These are phyloP conservation scores for Penicillium riverlandense DNA, from an alignment of 495 filamentous ascomycete species.

Conservation along the genomic window DNA sequence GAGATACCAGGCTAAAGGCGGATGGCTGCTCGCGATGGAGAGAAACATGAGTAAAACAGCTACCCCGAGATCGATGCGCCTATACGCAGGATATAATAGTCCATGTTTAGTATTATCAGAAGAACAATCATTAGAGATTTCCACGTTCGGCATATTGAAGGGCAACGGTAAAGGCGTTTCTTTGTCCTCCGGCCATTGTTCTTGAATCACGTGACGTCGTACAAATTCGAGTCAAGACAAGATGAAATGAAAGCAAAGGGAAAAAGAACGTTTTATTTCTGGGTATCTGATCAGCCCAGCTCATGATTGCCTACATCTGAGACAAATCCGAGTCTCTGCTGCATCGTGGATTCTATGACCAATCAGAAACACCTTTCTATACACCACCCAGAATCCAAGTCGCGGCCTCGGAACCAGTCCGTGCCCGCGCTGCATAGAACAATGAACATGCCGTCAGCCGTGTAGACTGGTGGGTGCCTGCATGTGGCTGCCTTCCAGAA, in stretches of 20 bases:
- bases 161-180: constrained; percentile 8
- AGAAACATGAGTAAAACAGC: background rate
- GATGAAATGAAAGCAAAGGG: background rate
- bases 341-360: too few species aligned
- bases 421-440: background rate
- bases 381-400: too few species aligned
- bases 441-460: constrained; percentile 13
- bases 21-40: background rate
- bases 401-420: too few species aligned
- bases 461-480: constrained; percentile 4
- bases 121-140: constrained; percentile 7
- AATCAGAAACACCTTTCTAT: too few species aligned
- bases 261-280: constrained; percentile 10
- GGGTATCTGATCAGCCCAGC: constrained; percentile 13
- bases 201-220: background rate
- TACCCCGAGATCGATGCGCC: too few species aligned
- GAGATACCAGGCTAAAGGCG: background rate
- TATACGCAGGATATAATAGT: too few species aligned
- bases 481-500: too few species aligned
- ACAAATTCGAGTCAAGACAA: background rate
- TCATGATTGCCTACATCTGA: background rate
- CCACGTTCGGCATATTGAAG: constrained; percentile 22
- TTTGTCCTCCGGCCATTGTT: constrained; percentile 12
- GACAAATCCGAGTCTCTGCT: background rate
- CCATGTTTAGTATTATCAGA: background rate